phyloP scores from a whole-genome alignment of 2,329 filamentous ascomycete genomes.

The Aciculosporium take region DNA sequence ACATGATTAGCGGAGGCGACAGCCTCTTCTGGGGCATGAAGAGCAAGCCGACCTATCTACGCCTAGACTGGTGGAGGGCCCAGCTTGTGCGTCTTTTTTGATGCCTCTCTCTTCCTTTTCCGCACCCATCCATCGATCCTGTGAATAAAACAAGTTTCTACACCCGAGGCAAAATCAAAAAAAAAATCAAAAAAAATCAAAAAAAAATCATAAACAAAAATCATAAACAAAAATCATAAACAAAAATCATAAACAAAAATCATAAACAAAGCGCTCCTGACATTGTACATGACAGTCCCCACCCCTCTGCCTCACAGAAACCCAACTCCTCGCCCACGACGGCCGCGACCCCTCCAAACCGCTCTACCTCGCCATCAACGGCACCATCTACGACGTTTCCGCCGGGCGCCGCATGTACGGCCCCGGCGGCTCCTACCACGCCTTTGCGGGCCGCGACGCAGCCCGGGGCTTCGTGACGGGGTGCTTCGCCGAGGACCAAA shows the following conservation, averaged over 20 bases:
- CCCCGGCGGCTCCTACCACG: slow-evolving; percentile 71
- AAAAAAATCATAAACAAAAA: too few relatives aligned
- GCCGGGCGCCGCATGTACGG: slow-evolving; percentile 57
- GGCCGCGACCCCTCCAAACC: slow-evolving; percentile 62
- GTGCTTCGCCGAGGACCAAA: slow-evolving; percentile 78
- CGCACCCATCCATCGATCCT: not conserved
- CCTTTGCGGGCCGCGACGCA: slow-evolving; percentile 78
- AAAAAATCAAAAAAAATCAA: not conserved
- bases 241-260: too few relatives aligned
- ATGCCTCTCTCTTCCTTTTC: too few relatives aligned
- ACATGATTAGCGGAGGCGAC: slow-evolving; percentile 59
- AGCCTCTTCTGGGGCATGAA: slow-evolving; percentile 52
- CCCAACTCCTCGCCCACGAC: slow-evolving; percentile 60
- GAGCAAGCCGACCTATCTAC: slow-evolving; percentile 48
- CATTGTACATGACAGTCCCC: too few relatives aligned
- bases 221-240: too few relatives aligned
- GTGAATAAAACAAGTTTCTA: too few relatives aligned
- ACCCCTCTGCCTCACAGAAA: slow-evolving; percentile 58
- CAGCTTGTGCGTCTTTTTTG: slow-evolving; percentile 39
- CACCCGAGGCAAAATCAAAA: not conserved
- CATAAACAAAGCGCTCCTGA: not conserved
- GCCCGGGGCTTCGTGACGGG: slow-evolving; percentile 81
- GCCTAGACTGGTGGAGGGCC: slow-evolving; percentile 41
- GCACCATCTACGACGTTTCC: slow-evolving; percentile 75
- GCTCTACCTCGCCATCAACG: slow-evolving; percentile 82